Conservation (phyloP, 1,284 basidiomycete genomes). For the Cronartium quercuum region DNA sequence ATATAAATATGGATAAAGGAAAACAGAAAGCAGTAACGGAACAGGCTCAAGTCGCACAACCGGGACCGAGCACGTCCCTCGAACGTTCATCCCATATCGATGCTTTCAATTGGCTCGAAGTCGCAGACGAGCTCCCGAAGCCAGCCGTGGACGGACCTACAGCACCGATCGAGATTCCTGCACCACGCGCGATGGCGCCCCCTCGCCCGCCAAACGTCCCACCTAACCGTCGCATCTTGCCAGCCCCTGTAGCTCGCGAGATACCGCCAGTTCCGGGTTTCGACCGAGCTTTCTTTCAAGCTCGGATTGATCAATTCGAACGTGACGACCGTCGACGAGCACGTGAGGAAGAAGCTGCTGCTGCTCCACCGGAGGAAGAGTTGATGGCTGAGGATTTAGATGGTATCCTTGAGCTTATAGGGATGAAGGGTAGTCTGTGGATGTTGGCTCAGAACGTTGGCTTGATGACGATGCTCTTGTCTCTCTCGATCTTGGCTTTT, state of each 20-base stretch:
- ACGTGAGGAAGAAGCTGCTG: background rate
- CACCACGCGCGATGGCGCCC: background rate
- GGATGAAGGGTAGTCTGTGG: conserved; percentile 35
- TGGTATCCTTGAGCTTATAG: conserved; percentile 36
- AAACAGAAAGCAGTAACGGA: background rate
- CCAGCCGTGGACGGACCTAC: background rate
- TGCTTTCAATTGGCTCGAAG: conserved; percentile 12
- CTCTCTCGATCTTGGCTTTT: conserved; percentile 33
- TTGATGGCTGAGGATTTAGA: conserved; percentile 38
- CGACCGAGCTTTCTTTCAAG: background rate
- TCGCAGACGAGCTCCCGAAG: background rate
- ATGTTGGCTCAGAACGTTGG: conserved; percentile 39
- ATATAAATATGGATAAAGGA: background rate
- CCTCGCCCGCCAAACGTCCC: background rate
- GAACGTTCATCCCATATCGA: background rate
- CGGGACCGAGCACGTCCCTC: background rate
- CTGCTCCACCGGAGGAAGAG: conserved; percentile 14
- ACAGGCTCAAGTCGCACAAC: background rate
- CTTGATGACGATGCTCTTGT: conserved; percentile 36
- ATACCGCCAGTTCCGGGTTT: background rate
- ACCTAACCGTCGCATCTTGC: background rate
- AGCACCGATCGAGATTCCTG: background rate
- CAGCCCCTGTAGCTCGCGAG: background rate
- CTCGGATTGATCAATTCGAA: background rate
- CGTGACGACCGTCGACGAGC: background rate